Conservation (phyloP, 345 rosid species). For the Eucalyptus decipiens region DNA sequence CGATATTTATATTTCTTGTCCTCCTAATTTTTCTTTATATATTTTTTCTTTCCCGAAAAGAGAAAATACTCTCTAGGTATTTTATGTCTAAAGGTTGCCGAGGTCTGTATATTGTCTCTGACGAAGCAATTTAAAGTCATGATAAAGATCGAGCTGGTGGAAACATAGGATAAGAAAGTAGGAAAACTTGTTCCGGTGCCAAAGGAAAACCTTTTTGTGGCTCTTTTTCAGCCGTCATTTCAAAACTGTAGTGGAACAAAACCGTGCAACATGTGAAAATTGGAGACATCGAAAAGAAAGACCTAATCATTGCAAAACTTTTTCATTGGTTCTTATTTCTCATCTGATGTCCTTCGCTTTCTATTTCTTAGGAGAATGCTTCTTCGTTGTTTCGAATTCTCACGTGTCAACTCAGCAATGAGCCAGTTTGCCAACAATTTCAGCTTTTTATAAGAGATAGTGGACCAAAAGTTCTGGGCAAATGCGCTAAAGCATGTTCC, state of each 20-base stretch:
- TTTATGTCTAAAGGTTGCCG: no score
- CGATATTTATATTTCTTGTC: rapidly evolving
- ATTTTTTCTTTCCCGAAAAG: no score
- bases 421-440: neutral
- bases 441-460: neutral
- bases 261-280: neutral
- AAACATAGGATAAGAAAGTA: no score
- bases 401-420: neutral
- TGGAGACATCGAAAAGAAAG: neutral
- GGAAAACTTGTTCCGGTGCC: no score
- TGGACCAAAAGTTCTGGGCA: neutral
- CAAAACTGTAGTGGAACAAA: neutral
- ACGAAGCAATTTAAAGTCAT: no score
- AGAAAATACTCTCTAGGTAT: no score
- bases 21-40: no score
- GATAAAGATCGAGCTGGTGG: no score
- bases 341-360: neutral
- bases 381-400: neutral
- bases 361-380: neutral
- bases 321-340: neutral
- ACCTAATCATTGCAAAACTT: neutral
- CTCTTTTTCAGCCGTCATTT: no score
- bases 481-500: neutral
- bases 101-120: no score
- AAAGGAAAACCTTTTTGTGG: no score